Percentiles rank a stretch among this genome's conserved stretches.
Conservation (phyloP, 768 basidiomycete species). For the Mycena alexandri region DNA sequence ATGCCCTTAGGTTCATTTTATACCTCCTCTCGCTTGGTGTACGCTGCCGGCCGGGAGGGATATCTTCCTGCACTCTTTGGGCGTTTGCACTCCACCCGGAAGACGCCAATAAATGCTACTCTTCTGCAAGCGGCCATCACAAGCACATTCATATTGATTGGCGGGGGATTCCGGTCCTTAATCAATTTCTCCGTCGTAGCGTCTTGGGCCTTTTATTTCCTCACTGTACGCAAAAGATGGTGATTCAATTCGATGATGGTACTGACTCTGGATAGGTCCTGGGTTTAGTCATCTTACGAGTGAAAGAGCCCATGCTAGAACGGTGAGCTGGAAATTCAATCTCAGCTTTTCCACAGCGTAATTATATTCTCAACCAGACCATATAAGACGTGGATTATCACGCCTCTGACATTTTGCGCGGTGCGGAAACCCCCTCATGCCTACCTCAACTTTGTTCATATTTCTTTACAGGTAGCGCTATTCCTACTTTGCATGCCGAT, state of each 20-base stretch:
- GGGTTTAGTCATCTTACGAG: constrained; percentile 86
- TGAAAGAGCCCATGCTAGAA: constrained; percentile 92
- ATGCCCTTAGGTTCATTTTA: constrained; percentile 69
- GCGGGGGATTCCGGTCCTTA: constrained; percentile 89
- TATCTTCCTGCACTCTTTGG: constrained; percentile 91
- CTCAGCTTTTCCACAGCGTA: background rate
- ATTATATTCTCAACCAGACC: constrained; percentile 64
- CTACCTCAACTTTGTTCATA: constrained; percentile 21
- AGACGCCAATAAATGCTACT: constrained; percentile 92
- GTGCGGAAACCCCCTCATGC: constrained; percentile 58
- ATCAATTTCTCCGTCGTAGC: constrained; percentile 93
- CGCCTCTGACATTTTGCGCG: constrained; percentile 90
- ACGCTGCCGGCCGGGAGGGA: constrained; percentile 88
- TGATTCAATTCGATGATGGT: constrained; percentile 1
- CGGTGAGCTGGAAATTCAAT: constrained; percentile 58
- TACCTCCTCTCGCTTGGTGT: constrained; percentile 87
- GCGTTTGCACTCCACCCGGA: constrained; percentile 75
- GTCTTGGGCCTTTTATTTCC: constrained; percentile 89
- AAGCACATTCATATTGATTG: constrained; percentile 82
- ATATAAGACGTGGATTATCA: constrained; percentile 92
- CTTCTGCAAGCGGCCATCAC: constrained; percentile 83
- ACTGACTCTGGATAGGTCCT: constrained; percentile 67
- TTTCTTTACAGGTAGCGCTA: constrained; percentile 73
- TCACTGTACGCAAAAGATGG: constrained; percentile 67
- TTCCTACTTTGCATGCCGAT: constrained; percentile 95